Conservation (phyloP, 495 filamentous ascomycete genomes). For the Xylaria curta region DNA sequence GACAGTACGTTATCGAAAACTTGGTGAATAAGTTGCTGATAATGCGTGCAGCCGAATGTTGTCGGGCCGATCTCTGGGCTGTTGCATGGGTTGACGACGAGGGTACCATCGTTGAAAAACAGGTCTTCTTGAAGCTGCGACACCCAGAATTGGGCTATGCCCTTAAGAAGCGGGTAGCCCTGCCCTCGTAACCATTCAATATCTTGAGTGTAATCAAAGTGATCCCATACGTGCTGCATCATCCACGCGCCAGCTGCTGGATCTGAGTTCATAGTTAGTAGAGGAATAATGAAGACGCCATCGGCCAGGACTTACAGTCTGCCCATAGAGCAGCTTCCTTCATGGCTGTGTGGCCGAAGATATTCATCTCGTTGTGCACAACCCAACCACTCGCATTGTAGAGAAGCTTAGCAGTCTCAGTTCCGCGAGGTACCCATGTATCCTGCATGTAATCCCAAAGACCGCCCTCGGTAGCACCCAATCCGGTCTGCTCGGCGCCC, state of each 20-base stretch:
- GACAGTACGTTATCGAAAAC: conserved; percentile 48
- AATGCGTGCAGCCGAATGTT: conserved; percentile 59
- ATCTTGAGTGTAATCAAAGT: conserved; percentile 55
- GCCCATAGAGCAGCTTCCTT: conserved; percentile 49
- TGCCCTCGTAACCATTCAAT: conserved; percentile 45
- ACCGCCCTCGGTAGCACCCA: conserved; percentile 31
- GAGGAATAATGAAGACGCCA: neutral
- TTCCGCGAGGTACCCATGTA: conserved; percentile 58
- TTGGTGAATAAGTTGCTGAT: conserved; percentile 57
- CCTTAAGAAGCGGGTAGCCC: conserved; percentile 58
- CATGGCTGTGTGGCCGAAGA: conserved; percentile 58
- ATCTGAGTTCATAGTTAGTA: conserved; percentile 39
- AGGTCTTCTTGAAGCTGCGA: conserved; percentile 50
- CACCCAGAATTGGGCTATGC: conserved; percentile 55
- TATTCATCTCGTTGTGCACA: conserved; percentile 38
- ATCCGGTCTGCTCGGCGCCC: conserved; percentile 26
- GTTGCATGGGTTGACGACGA: conserved; percentile 60
- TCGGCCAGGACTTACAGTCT: conserved; percentile 13
- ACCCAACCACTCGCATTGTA: conserved; percentile 60
- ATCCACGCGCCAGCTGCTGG: conserved; percentile 56
- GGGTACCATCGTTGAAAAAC: conserved; percentile 56
- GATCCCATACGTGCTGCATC: conserved; percentile 58
- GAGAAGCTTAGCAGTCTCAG: conserved; percentile 54
- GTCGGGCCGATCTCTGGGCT: conserved; percentile 59
- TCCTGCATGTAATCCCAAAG: conserved; percentile 57